Evolutionary conservation across 202 grass and related monocot species (phyloP).

Genomic region (Carex sylvatica): DNA sequence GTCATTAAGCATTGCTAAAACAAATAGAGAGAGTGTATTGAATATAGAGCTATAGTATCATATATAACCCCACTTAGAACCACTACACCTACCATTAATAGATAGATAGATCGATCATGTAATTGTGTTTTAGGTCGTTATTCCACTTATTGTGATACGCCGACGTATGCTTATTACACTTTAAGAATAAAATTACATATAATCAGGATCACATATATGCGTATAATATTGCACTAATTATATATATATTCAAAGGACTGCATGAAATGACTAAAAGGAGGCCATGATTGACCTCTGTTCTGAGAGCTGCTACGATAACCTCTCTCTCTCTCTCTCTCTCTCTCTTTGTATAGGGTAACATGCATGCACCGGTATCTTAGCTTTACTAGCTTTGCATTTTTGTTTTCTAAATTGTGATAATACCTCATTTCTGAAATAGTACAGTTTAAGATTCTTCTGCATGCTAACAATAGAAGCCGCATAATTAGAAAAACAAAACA

Average conservation of each 20-base stretch:
- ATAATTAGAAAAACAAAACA: neutral
- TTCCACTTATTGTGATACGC: constrained; percentile 40
- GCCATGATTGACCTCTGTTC: constrained; percentile 40
- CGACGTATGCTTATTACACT: constrained; percentile 46
- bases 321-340: too few relatives aligned
- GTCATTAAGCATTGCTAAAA: constrained; percentile 35
- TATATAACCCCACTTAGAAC: constrained; percentile 37
- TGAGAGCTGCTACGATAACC: neutral
- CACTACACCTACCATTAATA: constrained; percentile 55
- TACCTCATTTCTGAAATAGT: neutral
- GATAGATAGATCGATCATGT: constrained; percentile 22
- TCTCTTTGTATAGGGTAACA: neutral
- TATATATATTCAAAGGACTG: constrained; percentile 39
- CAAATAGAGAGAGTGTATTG: constrained; percentile 20
- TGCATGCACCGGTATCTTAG: constrained; percentile 11
- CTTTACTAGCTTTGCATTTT: constrained; percentile 10
- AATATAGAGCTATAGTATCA: neutral
- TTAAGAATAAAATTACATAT: constrained; percentile 15
- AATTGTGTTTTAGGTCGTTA: constrained; percentile 60
- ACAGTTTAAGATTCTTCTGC: neutral
- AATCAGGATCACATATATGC: constrained; percentile 28
- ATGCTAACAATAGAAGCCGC: neutral
- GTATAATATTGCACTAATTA: constrained; percentile 49
- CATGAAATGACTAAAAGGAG: constrained; percentile 64
- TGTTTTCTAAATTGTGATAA: neutral